phyloP scores from a whole-genome alignment of 441 rosid genomes.

The Macaranga tanarius region DNA sequence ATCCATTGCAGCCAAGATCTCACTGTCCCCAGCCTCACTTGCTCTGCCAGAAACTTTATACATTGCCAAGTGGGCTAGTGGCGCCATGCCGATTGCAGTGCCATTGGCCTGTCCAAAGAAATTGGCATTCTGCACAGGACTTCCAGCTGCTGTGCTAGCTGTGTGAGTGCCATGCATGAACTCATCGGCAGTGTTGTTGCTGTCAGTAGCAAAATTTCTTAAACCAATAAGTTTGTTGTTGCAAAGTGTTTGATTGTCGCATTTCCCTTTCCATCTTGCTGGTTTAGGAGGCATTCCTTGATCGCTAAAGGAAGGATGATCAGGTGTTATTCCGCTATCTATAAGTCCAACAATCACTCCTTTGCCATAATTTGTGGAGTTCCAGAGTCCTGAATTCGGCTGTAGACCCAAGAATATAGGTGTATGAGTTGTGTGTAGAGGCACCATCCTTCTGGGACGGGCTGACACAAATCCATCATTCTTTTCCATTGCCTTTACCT shows the following conservation, averaged over 20 bases:
- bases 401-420: constrained; percentile 45
- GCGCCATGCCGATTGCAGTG: constrained; percentile 31
- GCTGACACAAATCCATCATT: constrained; percentile 42
- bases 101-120: constrained; percentile 32
- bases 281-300: constrained; percentile 51
- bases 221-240: constrained; percentile 52
- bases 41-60: constrained; percentile 27
- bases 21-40: constrained; percentile 20
- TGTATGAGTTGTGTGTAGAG: constrained; percentile 34
- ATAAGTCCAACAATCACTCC: constrained; percentile 47
- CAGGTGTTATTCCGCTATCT: constrained; percentile 41
- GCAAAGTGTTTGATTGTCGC: constrained; percentile 35
- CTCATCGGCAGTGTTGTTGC: constrained; percentile 29
- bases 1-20: constrained; percentile 31
- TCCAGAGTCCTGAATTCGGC: constrained; percentile 33
- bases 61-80: constrained; percentile 32
- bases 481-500: constrained; percentile 29
- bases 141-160: constrained; percentile 42
- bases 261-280: constrained; percentile 41
- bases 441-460: constrained; percentile 25
- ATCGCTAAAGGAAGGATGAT: constrained; percentile 48
- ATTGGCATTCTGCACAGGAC: constrained; percentile 23
- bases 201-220: constrained; percentile 32
- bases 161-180: constrained; percentile 46
- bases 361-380: constrained; percentile 34